Evolutionary conservation across 1,139 yeast species (phyloP), one percentile per base, ranked within the genome.

Genomic region (Sugiyamaella sp.): DNA sequence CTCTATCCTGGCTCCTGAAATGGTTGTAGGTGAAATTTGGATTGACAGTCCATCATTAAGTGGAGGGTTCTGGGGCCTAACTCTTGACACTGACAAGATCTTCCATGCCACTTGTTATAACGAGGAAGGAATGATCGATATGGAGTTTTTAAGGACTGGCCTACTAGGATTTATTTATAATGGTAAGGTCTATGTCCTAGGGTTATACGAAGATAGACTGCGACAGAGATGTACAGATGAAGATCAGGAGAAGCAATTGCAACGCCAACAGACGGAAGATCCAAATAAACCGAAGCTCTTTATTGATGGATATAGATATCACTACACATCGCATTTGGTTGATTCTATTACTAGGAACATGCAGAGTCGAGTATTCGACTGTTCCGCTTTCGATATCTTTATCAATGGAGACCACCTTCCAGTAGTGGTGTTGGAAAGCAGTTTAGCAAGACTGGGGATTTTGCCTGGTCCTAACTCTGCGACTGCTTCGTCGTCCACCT

Each of bases 21-120:
- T 89, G 62, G 91, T 87, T 60, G 86, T 95, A n/a, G 99, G 99
- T 20, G 99, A 93, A 68, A 86, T 93, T 32, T 95, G 99, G 99
- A 88, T 93, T 20, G 96, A 89, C 66, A 84, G 91, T 56, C 95
- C 93, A 1, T 86, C 95, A 56, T 73, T 89, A 4, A 84, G 93
- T 3, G 96, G 96, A 5, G 96, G 96, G 0, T 89, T 87, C 65
- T 89, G 89, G 84, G 93, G 89, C 0, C 71, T 86, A 44, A 76
- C 77, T 1, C 75, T 77, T 12, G 95, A 87, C 53, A 86, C 95
- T 0, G 85, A 82, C 57, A 79, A 78, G 62, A 86, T 89, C 1
- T 89, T 89, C 70, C 95, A 86, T 65, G 96, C 96, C 0, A 81
- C 81, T 57, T 86, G 95, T 64, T 75, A 81, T 33, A 91, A 85